Evolutionary conservation across 768 basidiomycete species (phyloP).

Genomic region (Hydnomerulius pinastri): DNA sequence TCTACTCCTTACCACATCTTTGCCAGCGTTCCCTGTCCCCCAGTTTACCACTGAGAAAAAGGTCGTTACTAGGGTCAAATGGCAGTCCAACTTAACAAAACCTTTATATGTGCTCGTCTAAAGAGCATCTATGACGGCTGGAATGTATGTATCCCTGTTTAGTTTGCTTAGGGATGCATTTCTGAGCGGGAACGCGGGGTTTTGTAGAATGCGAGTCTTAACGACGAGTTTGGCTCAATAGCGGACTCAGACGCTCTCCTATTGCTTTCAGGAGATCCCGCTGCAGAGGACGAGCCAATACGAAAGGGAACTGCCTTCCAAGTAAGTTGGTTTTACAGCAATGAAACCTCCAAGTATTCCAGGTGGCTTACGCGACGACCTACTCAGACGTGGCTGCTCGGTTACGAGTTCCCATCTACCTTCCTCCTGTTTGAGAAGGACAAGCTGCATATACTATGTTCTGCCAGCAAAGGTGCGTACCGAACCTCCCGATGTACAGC

Average conservation of each 20-base stretch:
- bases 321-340: slow-evolving; percentile 44
- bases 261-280: slow-evolving; percentile 75
- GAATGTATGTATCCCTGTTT: slow-evolving; percentile 45
- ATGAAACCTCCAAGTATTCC: not conserved
- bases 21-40: slow-evolving; percentile 17
- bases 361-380: slow-evolving; percentile 6
- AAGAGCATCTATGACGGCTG: slow-evolving; percentile 62
- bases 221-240: slow-evolving; percentile 72
- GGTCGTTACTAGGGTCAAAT: slow-evolving; percentile 35
- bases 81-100: slow-evolving; percentile 74
- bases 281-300: slow-evolving; percentile 85
- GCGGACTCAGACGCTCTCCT: slow-evolving; percentile 69
- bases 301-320: slow-evolving; percentile 91
- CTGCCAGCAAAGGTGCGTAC: slow-evolving; percentile 78
- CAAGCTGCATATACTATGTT: slow-evolving; percentile 79
- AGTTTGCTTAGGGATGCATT: slow-evolving; percentile 9
- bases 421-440: slow-evolving; percentile 81
- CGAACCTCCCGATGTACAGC: not conserved
- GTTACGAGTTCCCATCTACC: slow-evolving; percentile 97
- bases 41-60: slow-evolving; percentile 4
- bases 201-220: slow-evolving; percentile 59
- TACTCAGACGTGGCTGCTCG: slow-evolving; percentile 88
- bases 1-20: slow-evolving; percentile 17
- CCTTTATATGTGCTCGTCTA: slow-evolving; percentile 55
- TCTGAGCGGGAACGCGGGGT: slow-evolving; percentile 12